Base-by-base conservation (phyloP, 345 rosid species). In the Luvunga scandens region DNA sequence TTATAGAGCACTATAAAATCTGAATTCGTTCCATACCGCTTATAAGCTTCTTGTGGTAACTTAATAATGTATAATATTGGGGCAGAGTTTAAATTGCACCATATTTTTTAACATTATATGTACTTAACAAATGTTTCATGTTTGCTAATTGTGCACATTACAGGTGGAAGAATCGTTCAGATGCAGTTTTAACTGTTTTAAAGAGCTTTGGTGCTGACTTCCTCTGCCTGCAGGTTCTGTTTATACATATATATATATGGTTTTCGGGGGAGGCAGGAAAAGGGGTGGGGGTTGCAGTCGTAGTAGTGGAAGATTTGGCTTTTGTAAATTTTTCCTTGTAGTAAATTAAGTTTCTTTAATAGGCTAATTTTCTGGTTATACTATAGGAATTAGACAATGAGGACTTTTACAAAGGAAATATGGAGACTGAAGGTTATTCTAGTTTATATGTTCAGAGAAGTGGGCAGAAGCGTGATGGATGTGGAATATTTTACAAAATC, bases 91-190 rank as follows among this genome's bases (percentile, higher is more conserved):
- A 12, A 33, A 42, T 6, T 8, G n/a, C 45, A 78, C 18, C 48
- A 10, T 71, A n/a, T 63, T 38, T 57, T 5, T 65, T 33, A n/a
- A 69, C 39, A 21, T 38, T 18, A 8, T 31, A 69, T 24, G 10
- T 69, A n/a, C 36, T 34, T 63, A 9, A 45, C 13, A n/a, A 56
- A 61, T 25, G 19, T 62, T 78, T 79, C 7, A 28, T 38, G 33
- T 42, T 77, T 78, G n/a, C 67, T 66, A n/a, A 48, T 83, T 57
- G 24, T 83, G 62, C 16, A 70, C 45, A 8, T 73, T 21, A 55
- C 84, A 95, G 99, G 83, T 92, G 97, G 98, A 92, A 90, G 87
- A 86, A 88, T 82, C 97, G 99, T 71, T 94, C 98, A 27, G 87
- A 86, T 69, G 92, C 93, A 39, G 82, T 92, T 81, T 73, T 94